A percentile compares a stretch with the other conserved stretches of the same genome.
Evolutionary conservation across 1,284 basidiomycete species (phyloP).

Genomic region (Taiwanofungus camphoratus): DNA sequence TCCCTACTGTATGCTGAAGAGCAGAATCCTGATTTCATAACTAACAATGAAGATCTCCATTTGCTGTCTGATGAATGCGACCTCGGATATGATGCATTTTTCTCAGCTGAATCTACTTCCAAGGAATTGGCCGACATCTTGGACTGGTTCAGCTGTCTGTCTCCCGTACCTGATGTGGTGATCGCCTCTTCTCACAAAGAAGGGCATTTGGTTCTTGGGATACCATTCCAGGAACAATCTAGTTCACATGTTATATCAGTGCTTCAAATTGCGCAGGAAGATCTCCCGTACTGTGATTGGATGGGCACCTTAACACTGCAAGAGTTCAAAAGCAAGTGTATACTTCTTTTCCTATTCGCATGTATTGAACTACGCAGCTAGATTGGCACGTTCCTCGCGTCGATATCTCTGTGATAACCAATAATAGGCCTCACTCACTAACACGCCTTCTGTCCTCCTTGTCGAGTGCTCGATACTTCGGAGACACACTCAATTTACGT

Average conservation of each 20-base stretch:
- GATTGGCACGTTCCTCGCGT: conserved; percentile 70
- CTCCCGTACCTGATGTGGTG: conserved; percentile 14
- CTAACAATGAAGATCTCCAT: conserved; percentile 5
- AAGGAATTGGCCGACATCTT: conserved; percentile 4
- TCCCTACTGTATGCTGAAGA: conserved; percentile 28
- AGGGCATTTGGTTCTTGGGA: too few species aligned
- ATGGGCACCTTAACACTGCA: conserved; percentile 49
- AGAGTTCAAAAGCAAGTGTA: conserved; percentile 50
- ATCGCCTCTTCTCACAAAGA: conserved; percentile 10
- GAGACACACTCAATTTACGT: conserved; percentile 55
- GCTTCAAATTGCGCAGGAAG: conserved; percentile 40
- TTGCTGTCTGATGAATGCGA: background rate
- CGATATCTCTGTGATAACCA: conserved; percentile 70
- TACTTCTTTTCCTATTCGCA: background rate
- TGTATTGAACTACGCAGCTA: conserved; percentile 25
- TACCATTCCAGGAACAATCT: too few species aligned
- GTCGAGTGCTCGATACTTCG: conserved; percentile 55
- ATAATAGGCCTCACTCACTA: conserved; percentile 70
- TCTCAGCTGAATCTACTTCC: conserved; percentile 4
- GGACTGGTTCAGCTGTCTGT: conserved; percentile 9
- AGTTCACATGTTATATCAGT: conserved; percentile 10
- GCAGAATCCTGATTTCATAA: background rate
- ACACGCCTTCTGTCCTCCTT: conserved; percentile 61
- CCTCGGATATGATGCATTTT: conserved; percentile 5
- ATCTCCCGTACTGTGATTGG: conserved; percentile 58